Conservation (phyloP, 2,329 filamentous ascomycete species). For the Sporothrix schenckii region DNA sequence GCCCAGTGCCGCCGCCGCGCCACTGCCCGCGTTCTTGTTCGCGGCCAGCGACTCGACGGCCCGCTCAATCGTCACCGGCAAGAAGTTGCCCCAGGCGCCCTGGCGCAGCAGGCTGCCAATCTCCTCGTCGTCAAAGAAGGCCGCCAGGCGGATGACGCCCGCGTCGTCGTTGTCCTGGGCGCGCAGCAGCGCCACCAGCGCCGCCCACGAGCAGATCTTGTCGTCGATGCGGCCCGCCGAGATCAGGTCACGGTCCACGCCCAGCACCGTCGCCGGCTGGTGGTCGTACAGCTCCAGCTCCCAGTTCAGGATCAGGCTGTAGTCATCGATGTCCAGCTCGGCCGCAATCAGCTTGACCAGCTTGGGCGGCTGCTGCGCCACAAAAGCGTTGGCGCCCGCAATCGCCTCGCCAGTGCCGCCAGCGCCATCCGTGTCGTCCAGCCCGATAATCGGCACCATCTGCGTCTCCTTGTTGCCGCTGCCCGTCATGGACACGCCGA, state of each 20-base stretch:
- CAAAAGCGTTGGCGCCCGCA: conserved; percentile 72
- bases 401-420: conserved; percentile 58
- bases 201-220: conserved; percentile 94
- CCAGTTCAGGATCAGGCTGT: conserved; percentile 85
- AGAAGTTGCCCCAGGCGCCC: conserved; percentile 86
- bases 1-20: conserved; percentile 43
- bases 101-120: conserved; percentile 90
- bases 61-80: conserved; percentile 78
- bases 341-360: conserved; percentile 81
- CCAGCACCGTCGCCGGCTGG: conserved; percentile 80
- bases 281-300: conserved; percentile 93
- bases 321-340: conserved; percentile 73
- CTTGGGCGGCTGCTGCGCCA: conserved; percentile 78
- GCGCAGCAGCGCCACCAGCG: conserved; percentile 78
- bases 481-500: conserved; percentile 73
- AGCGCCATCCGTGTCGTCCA: conserved; percentile 58
- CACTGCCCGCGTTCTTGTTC: conserved; percentile 34
- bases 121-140: conserved; percentile 97
- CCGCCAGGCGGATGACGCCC: conserved; percentile 82
- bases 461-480: conserved; percentile 83
- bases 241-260: conserved; percentile 90
- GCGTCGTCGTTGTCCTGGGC: conserved; percentile 60
- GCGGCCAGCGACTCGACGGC: conserved; percentile 70
- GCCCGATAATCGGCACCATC: conserved; percentile 88
- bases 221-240: conserved; percentile 95